Percentiles rank a stretch among this genome's conserved stretches.
These are phyloP conservation scores for Hirsutella minnesotensis DNA, from an alignment of 2,329 filamentous ascomycete species.

Conservation along the genomic window DNA sequence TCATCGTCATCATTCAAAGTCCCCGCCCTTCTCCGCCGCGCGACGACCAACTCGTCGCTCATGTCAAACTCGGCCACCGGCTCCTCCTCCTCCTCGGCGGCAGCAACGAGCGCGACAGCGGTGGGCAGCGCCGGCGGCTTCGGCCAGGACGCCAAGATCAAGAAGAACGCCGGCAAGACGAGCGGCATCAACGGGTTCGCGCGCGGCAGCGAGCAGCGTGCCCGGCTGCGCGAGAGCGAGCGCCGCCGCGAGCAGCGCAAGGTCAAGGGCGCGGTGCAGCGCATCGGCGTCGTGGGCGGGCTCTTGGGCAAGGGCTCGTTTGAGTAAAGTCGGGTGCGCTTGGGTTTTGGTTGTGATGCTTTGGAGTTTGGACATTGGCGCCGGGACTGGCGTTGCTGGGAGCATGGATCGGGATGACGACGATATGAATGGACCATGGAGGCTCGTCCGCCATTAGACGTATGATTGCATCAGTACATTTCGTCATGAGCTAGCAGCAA, in stretches of 20 bases:
- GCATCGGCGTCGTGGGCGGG: slow-evolving; percentile 44
- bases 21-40: slow-evolving; percentile 59
- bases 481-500: too few species aligned
- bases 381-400: background rate
- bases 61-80: slow-evolving; percentile 20
- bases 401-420: background rate
- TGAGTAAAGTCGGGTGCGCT: slow-evolving; percentile 11
- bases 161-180: slow-evolving; percentile 47
- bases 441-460: too few species aligned
- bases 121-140: slow-evolving; percentile 20
- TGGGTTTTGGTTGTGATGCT: too few species aligned
- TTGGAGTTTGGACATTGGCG: background rate
- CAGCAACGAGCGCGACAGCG: slow-evolving; percentile 16
- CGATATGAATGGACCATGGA: too few species aligned
- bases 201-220: slow-evolving; percentile 38
- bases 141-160: slow-evolving; percentile 42
- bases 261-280: slow-evolving; percentile 42
- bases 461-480: too few species aligned
- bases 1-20: slow-evolving; percentile 46
- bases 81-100: background rate
- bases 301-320: slow-evolving; percentile 42
- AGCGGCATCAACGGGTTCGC: slow-evolving; percentile 42
- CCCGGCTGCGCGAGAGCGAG: slow-evolving; percentile 44
- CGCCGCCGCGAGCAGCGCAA: slow-evolving; percentile 12
- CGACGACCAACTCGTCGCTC: slow-evolving; percentile 52